Percentiles rank a stretch among this genome's conserved stretches.
Evolutionary conservation across 139 green algal species (phyloP).

Genomic region (Chlorella sp.): DNA sequence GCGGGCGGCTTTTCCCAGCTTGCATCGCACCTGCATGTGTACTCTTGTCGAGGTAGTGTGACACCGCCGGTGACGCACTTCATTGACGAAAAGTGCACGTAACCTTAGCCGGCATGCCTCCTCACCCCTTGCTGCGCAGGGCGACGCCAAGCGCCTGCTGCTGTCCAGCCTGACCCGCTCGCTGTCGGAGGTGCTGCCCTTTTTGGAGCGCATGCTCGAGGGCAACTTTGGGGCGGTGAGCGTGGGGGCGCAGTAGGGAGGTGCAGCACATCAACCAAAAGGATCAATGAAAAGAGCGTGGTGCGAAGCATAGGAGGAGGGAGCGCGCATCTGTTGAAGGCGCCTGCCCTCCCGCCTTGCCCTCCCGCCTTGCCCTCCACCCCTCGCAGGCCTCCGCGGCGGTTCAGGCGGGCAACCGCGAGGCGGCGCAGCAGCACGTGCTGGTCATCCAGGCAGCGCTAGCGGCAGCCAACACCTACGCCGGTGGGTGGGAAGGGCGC

Average conservation of each 20-base stretch:
- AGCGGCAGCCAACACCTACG: constrained; percentile 13
- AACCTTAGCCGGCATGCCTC: background rate
- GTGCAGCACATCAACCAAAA: no score
- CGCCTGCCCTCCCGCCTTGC: no score
- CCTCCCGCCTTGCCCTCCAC: no score
- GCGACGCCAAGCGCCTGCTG: constrained; percentile 67
- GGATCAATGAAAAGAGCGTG: no score
- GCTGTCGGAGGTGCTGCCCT: constrained; percentile 66
- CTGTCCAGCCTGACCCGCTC: constrained; percentile 63
- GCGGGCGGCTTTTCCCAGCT: no score
- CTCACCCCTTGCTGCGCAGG: background rate
- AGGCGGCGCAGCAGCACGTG: constrained; percentile 46
- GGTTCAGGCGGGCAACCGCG: constrained; percentile 28
- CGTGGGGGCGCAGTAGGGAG: no score
- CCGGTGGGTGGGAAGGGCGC: constrained; percentile 38
- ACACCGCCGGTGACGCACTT: no score
- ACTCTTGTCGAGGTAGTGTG: background rate
- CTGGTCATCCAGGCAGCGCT: constrained; percentile 66
- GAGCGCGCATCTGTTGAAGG: no score
- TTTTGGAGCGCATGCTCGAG: constrained; percentile 61
- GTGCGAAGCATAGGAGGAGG: no score
- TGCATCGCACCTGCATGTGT: background rate
- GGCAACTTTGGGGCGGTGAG: constrained; percentile 34
- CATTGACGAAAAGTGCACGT: no score
- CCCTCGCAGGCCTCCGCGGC: constrained; percentile 3